These are phyloP conservation scores for Colletotrichum aenigma DNA, from an alignment of 2,329 filamentous ascomycete genomes.

Conservation along the genomic window DNA sequence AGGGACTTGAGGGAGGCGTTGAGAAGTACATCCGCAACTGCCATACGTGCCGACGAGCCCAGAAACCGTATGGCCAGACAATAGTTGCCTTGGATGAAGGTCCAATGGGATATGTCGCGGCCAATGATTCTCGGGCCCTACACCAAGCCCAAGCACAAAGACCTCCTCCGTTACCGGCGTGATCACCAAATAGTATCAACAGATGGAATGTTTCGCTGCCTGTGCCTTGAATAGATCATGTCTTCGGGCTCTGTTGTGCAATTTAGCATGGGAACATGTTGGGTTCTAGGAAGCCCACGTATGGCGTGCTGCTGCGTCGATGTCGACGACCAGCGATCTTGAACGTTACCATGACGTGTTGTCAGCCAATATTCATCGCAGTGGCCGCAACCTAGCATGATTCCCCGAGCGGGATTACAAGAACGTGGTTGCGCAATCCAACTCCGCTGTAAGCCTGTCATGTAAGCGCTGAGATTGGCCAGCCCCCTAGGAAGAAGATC, in stretches of 20 bases:
- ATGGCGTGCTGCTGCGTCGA: neutral
- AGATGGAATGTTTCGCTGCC: no score
- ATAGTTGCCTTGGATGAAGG: neutral
- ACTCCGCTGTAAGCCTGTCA: neutral
- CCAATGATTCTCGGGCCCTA: neutral
- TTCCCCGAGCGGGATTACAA: neutral
- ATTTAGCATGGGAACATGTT: neutral
- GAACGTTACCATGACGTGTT: neutral
- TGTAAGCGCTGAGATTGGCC: neutral
- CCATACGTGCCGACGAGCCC: no score
- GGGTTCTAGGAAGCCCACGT: neutral
- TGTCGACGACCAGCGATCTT: neutral
- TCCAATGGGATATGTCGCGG: neutral
- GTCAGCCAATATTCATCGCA: neutral
- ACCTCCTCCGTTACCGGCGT: neutral
- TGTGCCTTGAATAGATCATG: neutral
- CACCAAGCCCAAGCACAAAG: neutral
- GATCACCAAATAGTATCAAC: neutral
- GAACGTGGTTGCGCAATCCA: neutral
- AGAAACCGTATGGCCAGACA: neutral
- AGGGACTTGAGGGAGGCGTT: no score
- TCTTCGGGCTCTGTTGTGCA: neutral
- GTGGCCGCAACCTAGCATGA: neutral
- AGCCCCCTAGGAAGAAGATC: accelerated
- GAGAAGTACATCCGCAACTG: no score